phyloP scores from a whole-genome alignment of 192 early-diverging fungal species.

The Diversispora epigaea region DNA sequence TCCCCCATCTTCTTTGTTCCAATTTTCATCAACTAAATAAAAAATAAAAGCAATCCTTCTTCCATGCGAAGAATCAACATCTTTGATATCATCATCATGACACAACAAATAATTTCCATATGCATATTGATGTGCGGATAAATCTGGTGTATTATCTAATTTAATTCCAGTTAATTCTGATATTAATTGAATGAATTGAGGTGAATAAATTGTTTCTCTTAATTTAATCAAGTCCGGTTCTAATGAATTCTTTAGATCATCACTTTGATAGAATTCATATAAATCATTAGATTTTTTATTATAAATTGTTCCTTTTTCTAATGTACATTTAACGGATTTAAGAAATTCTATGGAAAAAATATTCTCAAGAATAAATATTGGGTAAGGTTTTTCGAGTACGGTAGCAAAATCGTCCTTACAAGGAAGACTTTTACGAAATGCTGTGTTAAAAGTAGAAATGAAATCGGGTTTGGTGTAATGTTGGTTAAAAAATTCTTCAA shows the following conservation, averaged over 20 bases:
- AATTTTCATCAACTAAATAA: conserved; percentile 66
- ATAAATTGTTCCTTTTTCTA: conserved; percentile 40
- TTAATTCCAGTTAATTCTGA: conserved; percentile 60
- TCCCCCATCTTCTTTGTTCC: conserved; percentile 63
- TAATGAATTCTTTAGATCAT: conserved; percentile 51
- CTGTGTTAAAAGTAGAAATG: conserved; percentile 35
- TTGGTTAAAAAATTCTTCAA: conserved; percentile 34
- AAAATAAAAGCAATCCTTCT: conserved; percentile 72
- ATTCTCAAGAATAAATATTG: conserved; percentile 38
- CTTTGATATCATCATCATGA: conserved; percentile 74
- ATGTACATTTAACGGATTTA: conserved; percentile 38
- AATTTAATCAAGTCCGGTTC: conserved; percentile 50
- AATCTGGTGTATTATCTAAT: conserved; percentile 59
- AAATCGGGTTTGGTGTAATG: conserved; percentile 41
- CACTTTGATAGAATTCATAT: conserved; percentile 69
- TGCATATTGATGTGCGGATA: conserved; percentile 68
- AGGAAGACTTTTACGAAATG: conserved; percentile 36
- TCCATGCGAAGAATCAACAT: conserved; percentile 46
- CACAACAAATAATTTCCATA: conserved; percentile 63
- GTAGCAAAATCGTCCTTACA: conserved; percentile 36
- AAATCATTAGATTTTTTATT: conserved; percentile 63
- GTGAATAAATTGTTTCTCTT: conserved; percentile 58
- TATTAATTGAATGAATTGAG: conserved; percentile 61
- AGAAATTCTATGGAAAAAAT: conserved; percentile 41
- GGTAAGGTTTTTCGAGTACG: conserved; percentile 37